phyloP scores from a whole-genome alignment of 305 asterid species.

The Solanum hybrid region DNA sequence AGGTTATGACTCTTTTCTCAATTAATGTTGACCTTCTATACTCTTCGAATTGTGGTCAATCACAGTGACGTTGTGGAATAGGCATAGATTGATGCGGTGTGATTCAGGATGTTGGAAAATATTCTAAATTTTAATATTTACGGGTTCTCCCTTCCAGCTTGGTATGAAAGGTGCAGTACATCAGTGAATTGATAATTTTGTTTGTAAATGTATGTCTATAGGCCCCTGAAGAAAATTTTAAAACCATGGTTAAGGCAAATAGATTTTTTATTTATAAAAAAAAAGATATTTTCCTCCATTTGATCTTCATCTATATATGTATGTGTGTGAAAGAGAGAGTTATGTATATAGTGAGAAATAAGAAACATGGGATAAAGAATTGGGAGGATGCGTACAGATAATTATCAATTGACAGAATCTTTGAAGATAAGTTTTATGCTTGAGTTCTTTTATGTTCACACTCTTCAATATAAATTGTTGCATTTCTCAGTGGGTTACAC shows the following conservation, averaged over 20 bases:
- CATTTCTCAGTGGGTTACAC: background rate
- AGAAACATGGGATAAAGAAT: background rate
- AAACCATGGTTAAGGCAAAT: background rate
- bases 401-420: background rate
- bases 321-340: background rate
- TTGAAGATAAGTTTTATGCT: background rate
- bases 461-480: background rate
- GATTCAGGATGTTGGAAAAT: background rate
- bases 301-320: background rate
- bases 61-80: background rate
- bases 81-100: background rate
- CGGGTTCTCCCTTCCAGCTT: background rate
- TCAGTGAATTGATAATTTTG: background rate
- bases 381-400: background rate
- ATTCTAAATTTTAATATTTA: background rate
- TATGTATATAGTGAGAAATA: background rate
- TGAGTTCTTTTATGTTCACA: background rate
- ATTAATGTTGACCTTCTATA: constrained; percentile 1
- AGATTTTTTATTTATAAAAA: background rate
- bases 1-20: constrained; percentile 38
- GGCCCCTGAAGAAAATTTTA: background rate
- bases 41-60: background rate
- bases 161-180: background rate
- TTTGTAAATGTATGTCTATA: background rate
- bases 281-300: background rate